Evolutionary conservation across 2,329 filamentous ascomycete genomes (phyloP), one percentile per base, ranked within the genome.

Genomic region (Neonectria sp.): DNA sequence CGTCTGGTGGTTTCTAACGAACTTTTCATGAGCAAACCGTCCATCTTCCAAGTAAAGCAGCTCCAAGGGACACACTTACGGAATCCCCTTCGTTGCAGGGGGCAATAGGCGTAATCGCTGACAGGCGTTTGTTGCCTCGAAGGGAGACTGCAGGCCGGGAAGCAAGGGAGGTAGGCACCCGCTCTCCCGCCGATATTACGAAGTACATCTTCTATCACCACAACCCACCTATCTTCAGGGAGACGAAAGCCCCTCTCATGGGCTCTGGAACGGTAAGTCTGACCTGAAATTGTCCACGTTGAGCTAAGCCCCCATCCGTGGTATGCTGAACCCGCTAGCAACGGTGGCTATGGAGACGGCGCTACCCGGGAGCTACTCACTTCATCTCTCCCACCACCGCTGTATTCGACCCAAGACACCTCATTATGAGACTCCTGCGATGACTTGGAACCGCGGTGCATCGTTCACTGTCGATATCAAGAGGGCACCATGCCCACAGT

Each of bases 201-300:
- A 21, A 11, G 33, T 12, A 13, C 31, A 17, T 25, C 24, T 40
- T 63, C 55, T 60, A 27, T 55, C 25, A 57, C 56, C 9, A 6
- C 46, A 17, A 33, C 33, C 37, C 21, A 43, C 59, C 31, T 48
- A 46, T 61, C 46, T 40, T 53, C 29, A 40, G 37, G 53, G 48
- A 17, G 58, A 58, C 8, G 40, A 43, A 37, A 24, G n/a, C 5
- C 11, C 35, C 46, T 43, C 33, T 21, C 1, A n/a, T 31, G 40
- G 11, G 7, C 24, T 33, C 51, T 68, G 65, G 65, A 68, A 68
- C 55, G 60, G 29, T 29, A 24, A 35, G 45, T 68, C 45, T 68
- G 49, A 65, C 33, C 8, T 52, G 27, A 25, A 51, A 60, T 61
- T 64, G 49, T 12, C 33, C 29, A 51, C 46, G 37, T 49, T 40